These are phyloP conservation scores for Nicotiana attenuata DNA, from an alignment of 257 asterid genomes.

Conservation along the genomic window DNA sequence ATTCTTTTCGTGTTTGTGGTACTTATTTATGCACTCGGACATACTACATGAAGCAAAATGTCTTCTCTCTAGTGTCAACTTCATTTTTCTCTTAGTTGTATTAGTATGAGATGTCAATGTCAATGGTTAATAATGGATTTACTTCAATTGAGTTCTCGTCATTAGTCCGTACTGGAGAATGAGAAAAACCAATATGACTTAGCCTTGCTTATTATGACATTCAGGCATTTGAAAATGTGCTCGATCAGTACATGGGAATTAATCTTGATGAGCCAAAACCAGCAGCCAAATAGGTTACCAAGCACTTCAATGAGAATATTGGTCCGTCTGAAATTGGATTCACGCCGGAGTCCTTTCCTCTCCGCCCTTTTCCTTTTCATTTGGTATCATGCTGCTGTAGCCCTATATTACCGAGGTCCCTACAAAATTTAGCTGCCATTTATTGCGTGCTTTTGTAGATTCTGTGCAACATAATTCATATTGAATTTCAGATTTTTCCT, in stretches of 20 bases:
- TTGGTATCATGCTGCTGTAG: constrained; percentile 10
- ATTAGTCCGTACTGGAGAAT: neutral
- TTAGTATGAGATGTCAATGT: neutral
- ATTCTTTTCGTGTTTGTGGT: neutral
- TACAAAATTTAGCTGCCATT: neutral
- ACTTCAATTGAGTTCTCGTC: neutral
- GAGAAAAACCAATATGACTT: neutral
- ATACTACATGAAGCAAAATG: neutral
- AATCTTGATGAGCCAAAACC: constrained; percentile 41
- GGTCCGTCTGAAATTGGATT: constrained; percentile 14
- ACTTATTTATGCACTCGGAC: neutral
- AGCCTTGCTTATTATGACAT: neutral
- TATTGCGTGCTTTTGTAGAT: neutral
- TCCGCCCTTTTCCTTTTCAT: neutral
- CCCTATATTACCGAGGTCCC: constrained; percentile 1
- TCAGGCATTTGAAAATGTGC: constrained; percentile 64
- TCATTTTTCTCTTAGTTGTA: neutral
- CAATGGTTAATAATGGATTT: neutral
- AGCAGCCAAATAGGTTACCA: constrained; percentile 28
- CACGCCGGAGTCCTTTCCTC: constrained; percentile 1
- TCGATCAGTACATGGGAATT: constrained; percentile 61
- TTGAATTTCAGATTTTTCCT: neutral
- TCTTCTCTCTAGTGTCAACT: neutral
- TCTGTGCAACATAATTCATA: neutral
- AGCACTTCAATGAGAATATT: constrained; percentile 7